Percentiles rank a stretch among this genome's conserved stretches.
Conservation (phyloP, 352 stramenopile genomes). For the Aphanomyces stellatus region DNA sequence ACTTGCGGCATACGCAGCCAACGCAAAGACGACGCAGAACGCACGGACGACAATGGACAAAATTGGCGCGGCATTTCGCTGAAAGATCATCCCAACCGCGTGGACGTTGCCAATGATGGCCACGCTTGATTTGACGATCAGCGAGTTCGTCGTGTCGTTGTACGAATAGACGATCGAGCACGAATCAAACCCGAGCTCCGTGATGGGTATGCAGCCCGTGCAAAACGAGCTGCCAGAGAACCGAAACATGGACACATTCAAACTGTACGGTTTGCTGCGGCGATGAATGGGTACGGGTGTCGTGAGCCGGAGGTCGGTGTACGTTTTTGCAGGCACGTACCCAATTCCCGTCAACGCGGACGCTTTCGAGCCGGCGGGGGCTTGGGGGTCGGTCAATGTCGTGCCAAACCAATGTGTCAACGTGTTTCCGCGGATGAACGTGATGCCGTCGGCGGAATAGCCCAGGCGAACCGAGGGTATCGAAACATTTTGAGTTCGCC, state of each 20-base stretch:
- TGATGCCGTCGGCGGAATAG: neutral
- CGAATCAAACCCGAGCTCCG: conserved; percentile 6
- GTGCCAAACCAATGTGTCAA: neutral
- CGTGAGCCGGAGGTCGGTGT: conserved; percentile 7
- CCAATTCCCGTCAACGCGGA: neutral
- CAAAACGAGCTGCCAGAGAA: neutral
- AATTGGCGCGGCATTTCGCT: neutral
- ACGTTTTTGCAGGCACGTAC: neutral
- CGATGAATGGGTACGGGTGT: neutral
- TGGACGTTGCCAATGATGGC: neutral
- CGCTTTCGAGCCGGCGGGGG: neutral
- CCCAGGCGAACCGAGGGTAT: neutral
- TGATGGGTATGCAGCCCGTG: neutral
- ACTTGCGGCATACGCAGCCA: neutral
- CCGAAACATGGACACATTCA: neutral
- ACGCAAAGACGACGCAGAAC: neutral
- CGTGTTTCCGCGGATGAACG: conserved; percentile 1
- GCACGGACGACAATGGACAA: neutral
- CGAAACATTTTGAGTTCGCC: no score
- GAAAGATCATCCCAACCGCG: conserved; percentile 1
- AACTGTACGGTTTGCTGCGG: neutral
- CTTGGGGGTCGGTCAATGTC: neutral
- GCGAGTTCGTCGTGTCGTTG: conserved; percentile 1
- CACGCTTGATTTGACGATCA: neutral
- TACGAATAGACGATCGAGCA: conserved; percentile 3